phyloP scores from a whole-genome alignment of 768 basidiomycete species.

The Mrakia gelida region DNA sequence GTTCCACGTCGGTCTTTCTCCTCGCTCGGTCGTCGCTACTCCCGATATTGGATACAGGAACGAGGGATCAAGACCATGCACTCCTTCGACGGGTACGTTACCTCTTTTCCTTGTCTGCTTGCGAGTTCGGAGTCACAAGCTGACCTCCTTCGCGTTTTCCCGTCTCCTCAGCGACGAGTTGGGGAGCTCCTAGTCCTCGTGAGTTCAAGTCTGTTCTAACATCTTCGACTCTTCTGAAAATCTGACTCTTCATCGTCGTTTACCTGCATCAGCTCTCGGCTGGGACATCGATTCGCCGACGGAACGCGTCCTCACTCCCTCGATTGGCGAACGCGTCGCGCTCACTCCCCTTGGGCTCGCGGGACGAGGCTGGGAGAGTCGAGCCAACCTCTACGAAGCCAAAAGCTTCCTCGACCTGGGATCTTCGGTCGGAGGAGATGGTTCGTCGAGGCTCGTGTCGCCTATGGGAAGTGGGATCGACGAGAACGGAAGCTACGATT shows the following conservation, averaged over 20 bases:
- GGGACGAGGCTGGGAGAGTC: neutral
- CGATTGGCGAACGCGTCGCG: constrained; percentile 1
- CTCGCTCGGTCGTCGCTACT: neutral
- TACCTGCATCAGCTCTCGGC: neutral
- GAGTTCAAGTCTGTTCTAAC: neutral
- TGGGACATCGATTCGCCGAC: neutral
- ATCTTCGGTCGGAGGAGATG: neutral
- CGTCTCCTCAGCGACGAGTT: neutral
- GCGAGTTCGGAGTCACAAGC: neutral
- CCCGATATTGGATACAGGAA: neutral
- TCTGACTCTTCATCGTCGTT: neutral
- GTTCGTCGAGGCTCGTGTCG: neutral
- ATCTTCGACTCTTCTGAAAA: neutral
- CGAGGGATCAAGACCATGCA: neutral
- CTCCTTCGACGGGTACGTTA: neutral
- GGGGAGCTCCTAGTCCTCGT: constrained; percentile 5
- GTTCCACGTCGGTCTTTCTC: neutral
- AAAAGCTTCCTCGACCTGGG: neutral
- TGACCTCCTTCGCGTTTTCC: neutral
- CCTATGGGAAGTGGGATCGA: neutral
- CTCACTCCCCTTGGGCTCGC: neutral
- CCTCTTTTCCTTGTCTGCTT: neutral
- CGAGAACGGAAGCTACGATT: neutral
- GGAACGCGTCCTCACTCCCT: neutral
- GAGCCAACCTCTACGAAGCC: neutral